Percentiles rank a stretch among this genome's conserved stretches.
phyloP scores from a whole-genome alignment of 1,284 basidiomycete genomes.

The Ganoderma lingzhi region DNA sequence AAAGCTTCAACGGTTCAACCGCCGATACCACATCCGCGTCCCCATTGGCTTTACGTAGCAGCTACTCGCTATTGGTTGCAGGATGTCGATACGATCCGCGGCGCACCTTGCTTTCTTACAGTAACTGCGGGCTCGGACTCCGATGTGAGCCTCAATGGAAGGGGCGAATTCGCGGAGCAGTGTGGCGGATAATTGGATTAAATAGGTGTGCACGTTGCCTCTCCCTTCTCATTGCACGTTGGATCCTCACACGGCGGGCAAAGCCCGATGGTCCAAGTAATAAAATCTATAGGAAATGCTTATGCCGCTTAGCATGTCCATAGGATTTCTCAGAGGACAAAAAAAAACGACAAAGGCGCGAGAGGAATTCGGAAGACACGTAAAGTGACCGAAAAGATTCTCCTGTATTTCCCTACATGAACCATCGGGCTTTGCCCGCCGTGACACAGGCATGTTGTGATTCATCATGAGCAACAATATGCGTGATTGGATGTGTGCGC shows the following conservation, averaged over 20 bases:
- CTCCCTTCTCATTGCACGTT: not conserved
- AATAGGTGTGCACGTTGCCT: not conserved
- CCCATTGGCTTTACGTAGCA: not conserved
- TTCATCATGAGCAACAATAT: not conserved
- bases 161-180: not conserved
- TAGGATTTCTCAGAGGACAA: too few relatives aligned
- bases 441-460: not conserved
- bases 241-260: not conserved
- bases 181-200: not conserved
- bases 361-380: too few relatives aligned
- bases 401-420: too few relatives aligned
- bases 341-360: too few relatives aligned
- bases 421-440: too few relatives aligned
- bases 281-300: too few relatives aligned
- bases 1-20: constrained; percentile 1
- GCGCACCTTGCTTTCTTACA: not conserved
- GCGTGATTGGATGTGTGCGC: not conserved
- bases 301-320: too few relatives aligned
- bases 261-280: too few relatives aligned
- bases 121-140: not conserved
- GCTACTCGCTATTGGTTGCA: not conserved
- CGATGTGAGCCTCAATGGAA: not conserved
- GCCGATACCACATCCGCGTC: not conserved
- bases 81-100: not conserved
- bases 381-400: too few relatives aligned